Evolutionary conservation across 2,329 filamentous ascomycete species (phyloP).

Genomic region (Clathrospora elynae): DNA sequence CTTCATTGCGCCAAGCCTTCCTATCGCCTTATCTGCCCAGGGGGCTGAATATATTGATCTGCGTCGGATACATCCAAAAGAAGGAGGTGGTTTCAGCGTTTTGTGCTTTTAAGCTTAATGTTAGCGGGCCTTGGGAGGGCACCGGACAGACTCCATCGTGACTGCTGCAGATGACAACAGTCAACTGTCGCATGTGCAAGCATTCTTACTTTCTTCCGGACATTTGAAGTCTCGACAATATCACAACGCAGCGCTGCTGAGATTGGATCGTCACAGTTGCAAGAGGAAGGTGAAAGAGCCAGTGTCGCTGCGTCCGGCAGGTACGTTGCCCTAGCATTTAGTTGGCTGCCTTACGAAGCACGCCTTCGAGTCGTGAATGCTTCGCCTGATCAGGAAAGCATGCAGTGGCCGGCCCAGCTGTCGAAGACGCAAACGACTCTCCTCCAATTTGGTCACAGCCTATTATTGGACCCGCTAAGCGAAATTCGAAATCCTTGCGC

Average conservation of each 20-base stretch:
- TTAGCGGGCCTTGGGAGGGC: slow-evolving; percentile 32
- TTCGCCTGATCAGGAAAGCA: slow-evolving; percentile 14
- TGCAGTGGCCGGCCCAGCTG: slow-evolving; percentile 13
- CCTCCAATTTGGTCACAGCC: slow-evolving; percentile 21
- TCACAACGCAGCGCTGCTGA: slow-evolving; percentile 8
- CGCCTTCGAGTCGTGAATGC: slow-evolving; percentile 8
- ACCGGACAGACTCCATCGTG: slow-evolving; percentile 20
- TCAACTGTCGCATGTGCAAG: slow-evolving; percentile 6
- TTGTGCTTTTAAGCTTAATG: slow-evolving; percentile 45
- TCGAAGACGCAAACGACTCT: slow-evolving; percentile 10
- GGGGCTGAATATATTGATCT: slow-evolving; percentile 36
- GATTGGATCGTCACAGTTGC: slow-evolving; percentile 8
- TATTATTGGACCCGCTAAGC: slow-evolving; percentile 15
- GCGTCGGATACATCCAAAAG: slow-evolving; percentile 30
- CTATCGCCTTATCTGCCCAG: slow-evolving; percentile 38
- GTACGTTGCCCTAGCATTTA: background rate
- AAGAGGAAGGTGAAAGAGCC: slow-evolving; percentile 24
- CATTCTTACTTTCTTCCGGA: background rate
- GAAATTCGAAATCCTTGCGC: slow-evolving; percentile 7
- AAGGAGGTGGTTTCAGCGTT: slow-evolving; percentile 38
- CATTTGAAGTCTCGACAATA: background rate
- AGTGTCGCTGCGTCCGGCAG: slow-evolving; percentile 11
- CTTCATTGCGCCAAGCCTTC: slow-evolving; percentile 7
- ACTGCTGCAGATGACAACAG: slow-evolving; percentile 13
- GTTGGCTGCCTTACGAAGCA: slow-evolving; percentile 21